Conservation (phyloP, 345 rosid genomes). For the Salix arbutifolia region DNA sequence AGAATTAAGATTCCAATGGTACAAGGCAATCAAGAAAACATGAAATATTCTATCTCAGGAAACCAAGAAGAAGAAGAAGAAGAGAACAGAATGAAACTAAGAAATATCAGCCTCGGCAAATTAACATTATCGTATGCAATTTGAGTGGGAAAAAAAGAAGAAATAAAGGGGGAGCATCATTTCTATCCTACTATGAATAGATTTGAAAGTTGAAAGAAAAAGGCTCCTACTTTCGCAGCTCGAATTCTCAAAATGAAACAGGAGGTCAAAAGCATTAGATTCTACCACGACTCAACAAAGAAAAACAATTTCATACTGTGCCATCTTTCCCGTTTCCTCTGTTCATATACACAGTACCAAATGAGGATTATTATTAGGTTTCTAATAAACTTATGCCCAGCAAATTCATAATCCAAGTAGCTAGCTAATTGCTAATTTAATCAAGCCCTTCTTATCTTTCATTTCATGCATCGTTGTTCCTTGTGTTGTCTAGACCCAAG, state of each 20-base stretch:
- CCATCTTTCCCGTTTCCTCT: neutral
- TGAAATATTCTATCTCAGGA: neutral
- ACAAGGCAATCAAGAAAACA: neutral
- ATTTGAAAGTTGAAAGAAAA: neutral
- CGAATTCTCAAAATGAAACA: conserved; percentile 8
- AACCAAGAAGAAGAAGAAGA: neutral
- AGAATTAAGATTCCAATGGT: neutral
- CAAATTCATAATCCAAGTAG: neutral
- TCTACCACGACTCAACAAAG: neutral
- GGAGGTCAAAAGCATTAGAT: conserved; percentile 22
- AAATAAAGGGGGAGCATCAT: no score
- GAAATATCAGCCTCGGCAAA: neutral
- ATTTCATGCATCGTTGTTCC: neutral
- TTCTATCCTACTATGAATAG: neutral
- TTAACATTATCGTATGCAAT: neutral
- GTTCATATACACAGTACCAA: neutral
- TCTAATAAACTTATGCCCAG: neutral
- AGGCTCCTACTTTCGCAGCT: neutral
- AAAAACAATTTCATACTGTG: neutral
- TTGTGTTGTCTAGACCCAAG: neutral
- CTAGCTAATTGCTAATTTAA: neutral
- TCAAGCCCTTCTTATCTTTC: neutral
- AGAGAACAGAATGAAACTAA: neutral
- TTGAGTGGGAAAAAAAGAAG: no score
- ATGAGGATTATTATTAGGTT: neutral